Evolutionary conservation across 768 basidiomycete species (phyloP), one percentile per base, ranked within the genome.

Genomic region (Phanerodontia chrysosporium): DNA sequence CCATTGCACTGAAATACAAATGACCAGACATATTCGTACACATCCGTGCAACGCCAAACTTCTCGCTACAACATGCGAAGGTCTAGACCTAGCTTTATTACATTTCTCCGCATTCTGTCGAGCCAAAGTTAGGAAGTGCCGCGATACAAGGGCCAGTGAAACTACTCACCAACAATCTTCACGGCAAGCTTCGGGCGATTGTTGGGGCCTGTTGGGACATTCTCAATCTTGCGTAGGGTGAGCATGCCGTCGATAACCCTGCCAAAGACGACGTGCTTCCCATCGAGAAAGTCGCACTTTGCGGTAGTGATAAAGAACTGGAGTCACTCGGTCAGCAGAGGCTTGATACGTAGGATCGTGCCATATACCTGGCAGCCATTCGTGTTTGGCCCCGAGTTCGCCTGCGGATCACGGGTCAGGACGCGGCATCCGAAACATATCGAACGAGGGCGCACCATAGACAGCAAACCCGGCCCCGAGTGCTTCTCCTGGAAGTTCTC

Each of bases 221-320:
- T 92, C 75, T 99, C 97, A 57, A 99, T 92, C 72, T 98, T 98
- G 63, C 96, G 81, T 52, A 99, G 78, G 3, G 94, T 96, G 59
- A 99, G 83, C 89, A 98, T 92, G 25, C 93, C 93, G 58, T 97
- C 92, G 62, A 92, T 83, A 35, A 96, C 90, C 64, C 82, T 86
- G 6, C 94, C 94, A 66, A 97, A 97, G 1, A 95, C 93, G 65
- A 95, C 89, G 69, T 96, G 94, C 72, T 95, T 93, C 64, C 86
- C 92, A 69, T 99, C 95, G 45, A 99, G 83, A 74, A 98, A 98
- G 62, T 95, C 92, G 63, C 95, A 96, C 65, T 91, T 89, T 9
- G 86, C 92, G 1, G 92, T 95, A 0, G 97, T 99, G 69, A 99
- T 87, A 80, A 99, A 99, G 78, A 98, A 99, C 84, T 96, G 70